Percentiles rank a stretch among this genome's conserved stretches.
These are phyloP conservation scores for Collybia nuda DNA, from an alignment of 768 basidiomycete species.

Conservation along the genomic window DNA sequence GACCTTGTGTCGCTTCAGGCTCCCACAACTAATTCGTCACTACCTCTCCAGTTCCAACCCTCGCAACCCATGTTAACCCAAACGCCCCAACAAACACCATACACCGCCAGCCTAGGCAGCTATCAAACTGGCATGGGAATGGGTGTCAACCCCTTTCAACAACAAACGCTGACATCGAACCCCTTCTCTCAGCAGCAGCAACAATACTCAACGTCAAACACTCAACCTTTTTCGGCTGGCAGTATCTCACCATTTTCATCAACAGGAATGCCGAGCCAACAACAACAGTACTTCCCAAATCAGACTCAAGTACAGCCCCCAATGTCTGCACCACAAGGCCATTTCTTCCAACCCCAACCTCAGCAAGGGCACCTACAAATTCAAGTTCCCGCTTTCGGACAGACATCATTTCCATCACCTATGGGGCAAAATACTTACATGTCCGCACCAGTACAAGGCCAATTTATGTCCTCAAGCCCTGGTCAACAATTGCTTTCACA, in stretches of 20 bases:
- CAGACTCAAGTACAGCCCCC: conserved; percentile 16
- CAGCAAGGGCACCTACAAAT: conserved; percentile 21
- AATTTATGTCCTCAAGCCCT: conserved; percentile 33
- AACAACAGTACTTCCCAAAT: conserved; percentile 19
- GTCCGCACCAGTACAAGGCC: conserved; percentile 26
- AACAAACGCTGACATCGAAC: conserved; percentile 22
- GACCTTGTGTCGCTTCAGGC: conserved; percentile 52
- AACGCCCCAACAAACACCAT: conserved; percentile 10
- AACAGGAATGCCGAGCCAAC: conserved; percentile 6
- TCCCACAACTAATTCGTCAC: conserved; percentile 45
- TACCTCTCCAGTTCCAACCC: conserved; percentile 47
- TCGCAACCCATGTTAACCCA: conserved; percentile 5
- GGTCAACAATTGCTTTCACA: conserved; percentile 31
- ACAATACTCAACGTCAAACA: conserved; percentile 6
- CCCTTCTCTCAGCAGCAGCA: conserved; percentile 23
- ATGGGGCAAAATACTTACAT: conserved; percentile 20
- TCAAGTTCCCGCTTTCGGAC: conserved; percentile 14
- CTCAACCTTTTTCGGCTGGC: conserved; percentile 4
- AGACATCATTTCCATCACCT: conserved; percentile 8
- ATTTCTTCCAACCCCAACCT: conserved; percentile 20
- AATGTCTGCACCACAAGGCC: conserved; percentile 17
- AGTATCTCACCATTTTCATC: conserved; percentile 2
- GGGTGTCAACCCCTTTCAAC: conserved; percentile 26
- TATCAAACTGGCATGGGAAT: conserved; percentile 21
- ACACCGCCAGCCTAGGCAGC: conserved; percentile 9